A percentile compares a stretch with the other conserved stretches of the same genome.
Evolutionary conservation across 169 alveolate genomes (phyloP).

Genomic region (Ichthyophthirius multifiliis): DNA sequence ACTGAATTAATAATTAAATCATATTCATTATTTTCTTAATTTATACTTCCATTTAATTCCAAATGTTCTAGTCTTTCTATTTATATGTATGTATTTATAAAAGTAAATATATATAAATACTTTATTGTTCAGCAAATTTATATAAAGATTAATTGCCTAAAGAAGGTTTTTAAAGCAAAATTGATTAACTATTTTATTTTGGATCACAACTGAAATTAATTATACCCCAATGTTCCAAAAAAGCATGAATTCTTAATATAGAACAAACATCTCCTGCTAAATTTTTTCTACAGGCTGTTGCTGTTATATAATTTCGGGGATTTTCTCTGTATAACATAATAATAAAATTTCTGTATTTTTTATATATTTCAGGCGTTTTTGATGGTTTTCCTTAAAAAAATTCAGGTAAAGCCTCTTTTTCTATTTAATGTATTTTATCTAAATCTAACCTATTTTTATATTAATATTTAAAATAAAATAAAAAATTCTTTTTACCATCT

Average conservation of each 20-base stretch:
- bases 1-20: slow-evolving; percentile 40
- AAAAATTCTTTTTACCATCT: too few species aligned
- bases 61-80: slow-evolving; percentile 37
- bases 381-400: slow-evolving; percentile 79
- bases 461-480: too few species aligned
- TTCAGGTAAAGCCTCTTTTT: slow-evolving; percentile 74
- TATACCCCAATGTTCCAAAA: slow-evolving; percentile 80
- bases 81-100: slow-evolving; percentile 32
- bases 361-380: slow-evolving; percentile 79
- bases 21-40: slow-evolving; percentile 28
- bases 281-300: slow-evolving; percentile 64
- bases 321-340: slow-evolving; percentile 70
- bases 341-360: slow-evolving; percentile 81
- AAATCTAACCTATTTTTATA: slow-evolving; percentile 56
- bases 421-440: slow-evolving; percentile 67
- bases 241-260: slow-evolving; percentile 77
- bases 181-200: slow-evolving; percentile 62
- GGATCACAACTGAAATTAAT: slow-evolving; percentile 83
- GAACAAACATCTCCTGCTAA: slow-evolving; percentile 81
- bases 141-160: slow-evolving; percentile 52
- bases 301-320: slow-evolving; percentile 68
- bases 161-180: slow-evolving; percentile 57
- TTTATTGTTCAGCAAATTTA: slow-evolving; percentile 59
- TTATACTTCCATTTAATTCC: slow-evolving; percentile 26
- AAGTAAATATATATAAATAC: slow-evolving; percentile 33